Evolutionary conservation across 2,329 filamentous ascomycete genomes (phyloP).

Genomic region (Botrytis elliptica): DNA sequence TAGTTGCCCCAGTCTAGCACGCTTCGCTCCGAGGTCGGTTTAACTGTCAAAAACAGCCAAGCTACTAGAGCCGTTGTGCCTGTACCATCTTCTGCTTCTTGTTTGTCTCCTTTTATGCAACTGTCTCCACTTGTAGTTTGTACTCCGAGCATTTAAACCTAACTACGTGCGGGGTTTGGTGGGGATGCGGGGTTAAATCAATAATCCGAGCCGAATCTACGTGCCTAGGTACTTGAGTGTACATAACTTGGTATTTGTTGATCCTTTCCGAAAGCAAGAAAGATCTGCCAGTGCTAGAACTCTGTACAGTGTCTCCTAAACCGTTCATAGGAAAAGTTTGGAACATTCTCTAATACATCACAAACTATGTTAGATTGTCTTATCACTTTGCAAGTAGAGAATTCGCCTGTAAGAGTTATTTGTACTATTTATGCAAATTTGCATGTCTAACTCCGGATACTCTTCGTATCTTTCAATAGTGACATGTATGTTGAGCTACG

Average conservation of each 20-base stretch:
- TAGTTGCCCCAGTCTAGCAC: neutral
- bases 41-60: neutral
- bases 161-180: slow-evolving; percentile 2
- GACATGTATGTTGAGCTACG: neutral
- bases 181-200: neutral
- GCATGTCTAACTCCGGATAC: neutral
- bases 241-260: neutral
- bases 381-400: neutral
- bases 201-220: slow-evolving; percentile 1
- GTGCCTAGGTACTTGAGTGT: neutral
- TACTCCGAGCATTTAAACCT: neutral
- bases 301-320: neutral
- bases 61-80: neutral
- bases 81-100: neutral
- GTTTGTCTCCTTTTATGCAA: neutral
- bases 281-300: neutral
- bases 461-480: neutral
- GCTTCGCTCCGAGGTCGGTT: neutral
- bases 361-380: neutral
- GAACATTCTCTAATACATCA: neutral
- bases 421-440: neutral
- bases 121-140: neutral
- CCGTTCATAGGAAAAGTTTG: too few species aligned
- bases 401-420: neutral
- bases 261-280: neutral